A percentile compares a stretch with the other conserved stretches of the same genome.
phyloP scores from a whole-genome alignment of 2,329 filamentous ascomycete genomes.

The Fusarium kyushuense region DNA sequence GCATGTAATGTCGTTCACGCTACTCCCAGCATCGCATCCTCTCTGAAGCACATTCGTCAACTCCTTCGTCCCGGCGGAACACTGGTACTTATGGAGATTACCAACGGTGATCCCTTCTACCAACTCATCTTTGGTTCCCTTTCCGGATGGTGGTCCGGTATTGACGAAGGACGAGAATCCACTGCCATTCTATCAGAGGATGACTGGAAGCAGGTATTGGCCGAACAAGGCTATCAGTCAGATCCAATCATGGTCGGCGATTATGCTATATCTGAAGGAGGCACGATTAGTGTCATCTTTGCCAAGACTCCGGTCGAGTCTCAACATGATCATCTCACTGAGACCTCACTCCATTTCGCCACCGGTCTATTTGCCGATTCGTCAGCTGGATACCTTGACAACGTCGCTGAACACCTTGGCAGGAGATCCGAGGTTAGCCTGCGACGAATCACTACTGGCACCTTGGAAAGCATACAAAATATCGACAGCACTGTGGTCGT shows the following conservation, averaged over 20 bases:
- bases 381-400: neutral
- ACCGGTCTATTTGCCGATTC: conserved; percentile 3
- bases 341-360: conserved; percentile 5
- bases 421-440: neutral
- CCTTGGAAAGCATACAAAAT: neutral
- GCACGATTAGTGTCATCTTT: conserved; percentile 4
- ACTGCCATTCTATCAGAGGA: conserved; percentile 7
- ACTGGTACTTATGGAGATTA: conserved; percentile 48
- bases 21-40: conserved; percentile 40
- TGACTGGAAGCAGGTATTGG: neutral
- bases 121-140: conserved; percentile 51
- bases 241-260: conserved; percentile 8
- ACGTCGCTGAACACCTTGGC: neutral
- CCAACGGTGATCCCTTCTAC: conserved; percentile 36
- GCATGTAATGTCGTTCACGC: conserved; percentile 50
- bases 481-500: conserved; percentile 1
- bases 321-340: conserved; percentile 5
- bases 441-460: neutral
- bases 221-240: neutral
- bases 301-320: conserved; percentile 1
- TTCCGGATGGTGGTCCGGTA: conserved; percentile 55
- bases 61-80: conserved; percentile 48
- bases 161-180: conserved; percentile 38
- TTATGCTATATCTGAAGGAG: neutral
- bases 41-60: conserved; percentile 16